These are phyloP conservation scores for Wallacemonas collosoma DNA, from an alignment of 208 protist species.

Conservation along the genomic window DNA sequence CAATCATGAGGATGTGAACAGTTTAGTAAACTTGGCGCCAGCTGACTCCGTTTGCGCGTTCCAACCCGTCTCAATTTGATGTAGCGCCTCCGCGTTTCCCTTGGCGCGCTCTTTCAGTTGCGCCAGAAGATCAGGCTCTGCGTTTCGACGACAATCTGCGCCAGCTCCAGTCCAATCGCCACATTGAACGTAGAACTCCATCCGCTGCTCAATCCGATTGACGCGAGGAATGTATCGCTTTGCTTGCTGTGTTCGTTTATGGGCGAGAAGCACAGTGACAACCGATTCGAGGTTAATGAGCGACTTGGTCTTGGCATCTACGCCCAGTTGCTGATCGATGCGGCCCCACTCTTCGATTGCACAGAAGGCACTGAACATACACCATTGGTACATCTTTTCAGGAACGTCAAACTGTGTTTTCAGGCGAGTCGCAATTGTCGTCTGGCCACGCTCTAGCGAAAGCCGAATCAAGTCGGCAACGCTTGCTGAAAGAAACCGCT, in stretches of 20 bases:
- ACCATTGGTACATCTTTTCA: constrained; percentile 77
- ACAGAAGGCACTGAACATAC: constrained; percentile 64
- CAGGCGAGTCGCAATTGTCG: constrained; percentile 46
- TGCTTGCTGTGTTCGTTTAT: constrained; percentile 62
- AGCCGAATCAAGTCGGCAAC: constrained; percentile 61
- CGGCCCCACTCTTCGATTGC: constrained; percentile 66
- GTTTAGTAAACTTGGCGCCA: constrained; percentile 22
- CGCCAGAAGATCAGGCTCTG: constrained; percentile 53
- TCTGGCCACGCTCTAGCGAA: constrained; percentile 57
- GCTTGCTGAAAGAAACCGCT: constrained; percentile 73
- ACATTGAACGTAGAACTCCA: constrained; percentile 87
- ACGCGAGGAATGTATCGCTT: constrained; percentile 73
- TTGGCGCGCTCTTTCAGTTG: constrained; percentile 74
- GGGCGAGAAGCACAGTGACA: constrained; percentile 53
- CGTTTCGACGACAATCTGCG: constrained; percentile 62
- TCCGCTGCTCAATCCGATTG: constrained; percentile 59
- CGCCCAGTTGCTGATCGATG: constrained; percentile 63
- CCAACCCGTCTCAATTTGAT: constrained; percentile 78
- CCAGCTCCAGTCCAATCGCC: constrained; percentile 66
- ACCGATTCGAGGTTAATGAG: constrained; percentile 55
- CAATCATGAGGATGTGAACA: constrained; percentile 17
- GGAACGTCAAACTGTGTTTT: constrained; percentile 64
- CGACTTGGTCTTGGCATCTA: constrained; percentile 36
- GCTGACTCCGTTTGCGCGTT: constrained; percentile 44
- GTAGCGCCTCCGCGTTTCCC: constrained; percentile 50